phyloP scores from a whole-genome alignment of 208 protist species.

The Zelonia costaricensis region DNA sequence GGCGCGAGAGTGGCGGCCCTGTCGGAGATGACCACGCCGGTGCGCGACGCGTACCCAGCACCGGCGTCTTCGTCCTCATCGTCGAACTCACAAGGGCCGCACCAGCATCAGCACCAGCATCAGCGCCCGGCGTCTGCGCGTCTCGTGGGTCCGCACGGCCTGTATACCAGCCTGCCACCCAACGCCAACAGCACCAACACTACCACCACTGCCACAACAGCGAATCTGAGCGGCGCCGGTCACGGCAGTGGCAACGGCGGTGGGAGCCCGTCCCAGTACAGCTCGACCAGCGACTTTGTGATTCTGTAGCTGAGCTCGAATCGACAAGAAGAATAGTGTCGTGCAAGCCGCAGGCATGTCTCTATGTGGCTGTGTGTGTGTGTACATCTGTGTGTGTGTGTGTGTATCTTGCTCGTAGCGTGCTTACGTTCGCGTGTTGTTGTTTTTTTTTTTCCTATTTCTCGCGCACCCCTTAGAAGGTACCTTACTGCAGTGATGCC shows the following conservation, averaged over 20 bases:
- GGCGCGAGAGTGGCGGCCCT: background rate
- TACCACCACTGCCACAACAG: no score
- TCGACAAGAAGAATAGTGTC: no score
- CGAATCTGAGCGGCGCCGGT: no score
- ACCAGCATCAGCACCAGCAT: background rate
- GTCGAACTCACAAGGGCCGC: background rate
- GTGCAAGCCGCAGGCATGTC: no score
- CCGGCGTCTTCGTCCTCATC: background rate
- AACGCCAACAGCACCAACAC: no score
- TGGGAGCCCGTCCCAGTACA: slow-evolving; percentile 11
- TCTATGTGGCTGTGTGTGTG: no score
- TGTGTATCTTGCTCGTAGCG: background rate
- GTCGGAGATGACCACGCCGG: slow-evolving; percentile 5
- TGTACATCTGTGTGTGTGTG: background rate
- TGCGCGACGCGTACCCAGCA: slow-evolving; percentile 5
- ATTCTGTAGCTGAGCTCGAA: background rate
- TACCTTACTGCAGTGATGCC: no score
- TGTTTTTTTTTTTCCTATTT: no score
- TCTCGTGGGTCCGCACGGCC: background rate
- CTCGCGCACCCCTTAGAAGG: no score
- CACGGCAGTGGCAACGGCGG: background rate
- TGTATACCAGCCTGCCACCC: no score
- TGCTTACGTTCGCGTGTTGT: background rate
- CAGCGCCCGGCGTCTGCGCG: background rate
- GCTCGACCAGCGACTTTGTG: slow-evolving; percentile 26